Evolutionary conservation across 2,329 filamentous ascomycete species (phyloP), one percentile per base, ranked within the genome.

Genomic region (Ascochyta viciae-villosae): DNA sequence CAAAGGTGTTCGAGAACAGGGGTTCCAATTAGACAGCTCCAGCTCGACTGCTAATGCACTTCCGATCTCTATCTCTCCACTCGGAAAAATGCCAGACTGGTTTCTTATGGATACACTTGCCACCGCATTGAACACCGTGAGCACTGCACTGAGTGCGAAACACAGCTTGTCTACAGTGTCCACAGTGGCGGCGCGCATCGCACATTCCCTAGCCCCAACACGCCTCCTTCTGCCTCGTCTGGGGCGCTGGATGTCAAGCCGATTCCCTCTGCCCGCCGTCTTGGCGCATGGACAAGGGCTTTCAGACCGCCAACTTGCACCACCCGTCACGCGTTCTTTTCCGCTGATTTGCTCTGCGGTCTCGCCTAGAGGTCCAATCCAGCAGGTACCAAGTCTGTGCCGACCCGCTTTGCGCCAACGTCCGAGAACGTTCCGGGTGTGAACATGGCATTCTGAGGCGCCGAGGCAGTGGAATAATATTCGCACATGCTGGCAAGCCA

Each of bases 291-390:
- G 49, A 52, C 57, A 60, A 52, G 61, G 19, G 57, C 57, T 43
- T 27, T 35, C 52, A 71, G 69, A 72, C 70, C 70, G 70, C 70
- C 63, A 66, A 59, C 68, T 65, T 61, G 64, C 46, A 54, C 54
- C 64, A 59, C 60, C 51, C 31, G 57, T 60, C 58, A 63, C 57
- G 64, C 63, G 60, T 54, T 57, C 52, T 54, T 57, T 55, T 46
- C 34, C 42, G 46, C 33, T 54, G 43, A 41, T 48, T 54, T 44
- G 50, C 46, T 57, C 46, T 50, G 37, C 46, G 27, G 54, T 33
- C 62, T 59, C 57, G 61, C 52, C 61, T 61, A 56, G 50, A 61
- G 59, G 46, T 53, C 46, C 24, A 43, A 45, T 40, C 3, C 27
- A 55, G 46, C 56, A 57, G 45, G 50, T 50, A 58, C 48, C 50